Evolutionary conservation across 192 early-diverging fungal genomes (phyloP).

Genomic region (Podila minutissima): DNA sequence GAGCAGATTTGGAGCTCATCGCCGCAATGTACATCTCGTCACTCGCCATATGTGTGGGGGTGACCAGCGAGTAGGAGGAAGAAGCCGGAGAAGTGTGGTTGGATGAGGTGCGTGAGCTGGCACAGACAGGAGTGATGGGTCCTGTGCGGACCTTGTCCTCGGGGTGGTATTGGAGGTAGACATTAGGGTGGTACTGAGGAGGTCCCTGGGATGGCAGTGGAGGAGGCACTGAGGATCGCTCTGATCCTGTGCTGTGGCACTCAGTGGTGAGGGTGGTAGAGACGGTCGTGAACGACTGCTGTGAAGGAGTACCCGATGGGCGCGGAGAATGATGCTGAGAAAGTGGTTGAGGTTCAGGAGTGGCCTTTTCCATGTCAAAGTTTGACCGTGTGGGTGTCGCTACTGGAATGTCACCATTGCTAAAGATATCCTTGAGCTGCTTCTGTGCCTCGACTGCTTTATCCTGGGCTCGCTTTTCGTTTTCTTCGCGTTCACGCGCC

Average conservation of each 20-base stretch:
- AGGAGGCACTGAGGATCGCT: slow-evolving; percentile 12
- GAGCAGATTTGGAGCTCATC: too few species aligned
- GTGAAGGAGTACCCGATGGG: too few species aligned
- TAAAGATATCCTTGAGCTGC: neutral
- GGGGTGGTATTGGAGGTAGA: slow-evolving; percentile 10
- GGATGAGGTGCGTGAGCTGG: neutral
- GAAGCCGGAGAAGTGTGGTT: slow-evolving; percentile 7
- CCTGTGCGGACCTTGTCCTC: slow-evolving; percentile 4
- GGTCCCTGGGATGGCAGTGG: slow-evolving; percentile 32
- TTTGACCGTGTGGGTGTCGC: neutral
- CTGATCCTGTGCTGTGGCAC: slow-evolving; percentile 1
- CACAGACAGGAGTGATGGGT: neutral
- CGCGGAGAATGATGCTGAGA: too few species aligned
- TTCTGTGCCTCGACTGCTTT: neutral
- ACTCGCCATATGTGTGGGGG: neutral
- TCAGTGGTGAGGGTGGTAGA: slow-evolving; percentile 5
- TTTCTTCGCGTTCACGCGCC: neutral
- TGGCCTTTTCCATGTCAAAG: neutral
- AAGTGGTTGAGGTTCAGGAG: too few species aligned
- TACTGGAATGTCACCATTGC: neutral
- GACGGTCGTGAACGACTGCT: neutral
- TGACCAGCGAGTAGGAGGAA: neutral
- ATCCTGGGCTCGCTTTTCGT: neutral
- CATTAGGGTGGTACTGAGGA: slow-evolving; percentile 27
- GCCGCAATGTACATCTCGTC: neutral